Evolutionary conservation across 2,329 filamentous ascomycete species (phyloP), one percentile per base, ranked within the genome.

Genomic region (Metarhizium sp.): DNA sequence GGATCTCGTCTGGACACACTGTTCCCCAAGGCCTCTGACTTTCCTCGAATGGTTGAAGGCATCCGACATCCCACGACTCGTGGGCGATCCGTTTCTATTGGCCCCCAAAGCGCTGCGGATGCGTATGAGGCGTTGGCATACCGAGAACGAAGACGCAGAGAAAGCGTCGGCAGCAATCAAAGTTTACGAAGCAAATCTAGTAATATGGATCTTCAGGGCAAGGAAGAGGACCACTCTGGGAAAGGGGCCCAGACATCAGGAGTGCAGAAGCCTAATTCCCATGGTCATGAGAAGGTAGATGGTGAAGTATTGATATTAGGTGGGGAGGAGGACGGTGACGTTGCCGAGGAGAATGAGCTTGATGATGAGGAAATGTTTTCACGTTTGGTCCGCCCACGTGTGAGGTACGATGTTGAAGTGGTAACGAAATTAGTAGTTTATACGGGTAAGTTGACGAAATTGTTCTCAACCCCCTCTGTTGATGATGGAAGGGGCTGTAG

Each of bases 351-450:
- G 51, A 74, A 80, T 48, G 78, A 81, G 62, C 63, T 81, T 30
- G 84, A 84, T 50, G 86, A 91, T 68, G 80, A 78, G 62, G 88
- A 95, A 67, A 86, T 97, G 69, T 96, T 97, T 70, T 87, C 85
- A 48, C 84, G 80, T 66, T 78, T 97, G 55, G 86, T 91, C 59
- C 90, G 87, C 72, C 91, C 94, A 51, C 84, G 94, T 61, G 92
- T 96, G 57, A 80, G 92, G 63, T 99, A 97, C 66, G 94, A 99
- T 71, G 92, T 97, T n/a, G 94, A 99, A 71, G 92, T 99, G 43
- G 88, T 99, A 42, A 97, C 94, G 5, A 97, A 96, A 73, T 72
- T 99, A 58, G 88, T 99, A 63, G 90, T 99, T 29, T 99, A 99
- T 74, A 81, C 87, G 57, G 94, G 92, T 90, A 74, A 71, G 84